Conservation (phyloP, 257 asterid genomes). For the Oldenlandia corymbosa region DNA sequence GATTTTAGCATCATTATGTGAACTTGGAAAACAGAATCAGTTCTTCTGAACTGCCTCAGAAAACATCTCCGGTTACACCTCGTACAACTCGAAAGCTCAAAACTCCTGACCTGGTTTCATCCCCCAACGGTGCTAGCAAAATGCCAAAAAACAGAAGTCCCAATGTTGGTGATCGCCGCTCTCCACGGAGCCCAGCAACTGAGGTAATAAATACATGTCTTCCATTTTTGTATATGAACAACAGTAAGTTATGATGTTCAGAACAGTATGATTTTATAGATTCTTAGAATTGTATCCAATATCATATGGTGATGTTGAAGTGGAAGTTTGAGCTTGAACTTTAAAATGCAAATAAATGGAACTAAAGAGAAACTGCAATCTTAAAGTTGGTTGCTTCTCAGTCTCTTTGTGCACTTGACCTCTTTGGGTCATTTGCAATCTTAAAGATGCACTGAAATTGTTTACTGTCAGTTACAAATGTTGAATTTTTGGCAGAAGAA, state of each 20-base stretch:
- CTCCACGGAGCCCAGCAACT: conserved; percentile 58
- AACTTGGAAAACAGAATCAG: conserved; percentile 35
- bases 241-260: neutral
- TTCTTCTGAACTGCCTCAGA: conserved; percentile 53
- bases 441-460: neutral
- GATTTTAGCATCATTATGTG: neutral
- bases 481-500: conserved; percentile 44
- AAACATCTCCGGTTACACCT: conserved; percentile 43
- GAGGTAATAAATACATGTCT: conserved; percentile 41
- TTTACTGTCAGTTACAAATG: neutral
- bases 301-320: neutral
- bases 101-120: conserved; percentile 36
- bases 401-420: neutral
- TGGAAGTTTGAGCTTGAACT: neutral
- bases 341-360: neutral
- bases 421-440: neutral
- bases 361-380: neutral
- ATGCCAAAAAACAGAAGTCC: conserved; percentile 65
- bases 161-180: conserved; percentile 50
- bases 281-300: neutral
- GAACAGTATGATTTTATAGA: neutral
- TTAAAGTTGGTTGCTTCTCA: neutral
- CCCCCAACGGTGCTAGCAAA: conserved; percentile 48
- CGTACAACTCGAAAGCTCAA: conserved; percentile 49
- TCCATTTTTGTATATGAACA: neutral